Percentiles rank a stretch among this genome's conserved stretches.
Conservation (phyloP, 768 basidiomycete species). For the Tylopilus balloui region DNA sequence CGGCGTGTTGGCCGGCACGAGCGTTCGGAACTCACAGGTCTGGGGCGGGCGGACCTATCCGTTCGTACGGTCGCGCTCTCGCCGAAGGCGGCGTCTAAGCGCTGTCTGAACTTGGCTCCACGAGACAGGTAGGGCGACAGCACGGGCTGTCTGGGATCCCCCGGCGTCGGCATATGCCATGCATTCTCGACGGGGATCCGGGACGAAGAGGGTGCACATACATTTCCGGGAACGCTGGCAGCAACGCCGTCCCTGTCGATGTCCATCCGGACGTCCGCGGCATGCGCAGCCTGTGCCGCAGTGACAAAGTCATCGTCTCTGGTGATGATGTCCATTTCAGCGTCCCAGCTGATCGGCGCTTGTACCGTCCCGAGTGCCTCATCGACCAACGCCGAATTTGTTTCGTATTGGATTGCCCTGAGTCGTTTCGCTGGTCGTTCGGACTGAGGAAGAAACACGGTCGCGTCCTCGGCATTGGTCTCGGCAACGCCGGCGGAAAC, state of each 20-base stretch:
- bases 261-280: not conserved
- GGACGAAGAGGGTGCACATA: not conserved
- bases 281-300: not conserved
- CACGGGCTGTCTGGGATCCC: not conserved
- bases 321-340: slow-evolving; percentile 7
- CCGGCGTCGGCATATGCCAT: not conserved
- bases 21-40: slow-evolving; percentile 12
- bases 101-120: slow-evolving; percentile 18
- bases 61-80: slow-evolving; percentile 18
- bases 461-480: slow-evolving; percentile 14
- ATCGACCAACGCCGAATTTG: slow-evolving; percentile 16
- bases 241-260: not conserved
- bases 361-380: slow-evolving; percentile 21
- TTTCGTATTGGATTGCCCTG: slow-evolving; percentile 22
- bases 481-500: slow-evolving; percentile 4
- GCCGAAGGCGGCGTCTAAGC: slow-evolving; percentile 19
- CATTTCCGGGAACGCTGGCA: not conserved
- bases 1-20: not conserved
- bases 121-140: slow-evolving; percentile 19
- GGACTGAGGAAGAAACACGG: not conserved
- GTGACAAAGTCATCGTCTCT: not conserved
- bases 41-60: slow-evolving; percentile 21
- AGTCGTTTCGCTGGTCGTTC: slow-evolving; percentile 17
- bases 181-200: not conserved
- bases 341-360: slow-evolving; percentile 21